These are phyloP conservation scores for Cucurbita maxima DNA, from an alignment of 306 rosid genomes.

Conservation along the genomic window DNA sequence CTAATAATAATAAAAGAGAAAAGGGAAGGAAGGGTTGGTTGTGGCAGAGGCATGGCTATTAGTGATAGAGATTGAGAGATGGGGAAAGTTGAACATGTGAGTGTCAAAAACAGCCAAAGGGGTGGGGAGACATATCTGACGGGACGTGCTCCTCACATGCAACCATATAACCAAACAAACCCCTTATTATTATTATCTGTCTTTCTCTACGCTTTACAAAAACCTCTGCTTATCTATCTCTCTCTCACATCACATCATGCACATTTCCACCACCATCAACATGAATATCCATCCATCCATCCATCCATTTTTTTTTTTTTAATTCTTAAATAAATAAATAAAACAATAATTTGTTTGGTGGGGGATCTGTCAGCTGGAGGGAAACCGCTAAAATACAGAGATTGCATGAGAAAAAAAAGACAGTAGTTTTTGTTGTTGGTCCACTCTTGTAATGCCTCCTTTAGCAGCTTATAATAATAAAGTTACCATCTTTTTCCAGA, in stretches of 20 bases:
- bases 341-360: neutral
- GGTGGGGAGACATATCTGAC: neutral
- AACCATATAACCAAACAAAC: too few relatives aligned
- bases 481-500: too few relatives aligned
- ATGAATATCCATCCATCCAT: neutral
- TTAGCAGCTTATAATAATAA: too few relatives aligned
- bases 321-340: too few relatives aligned
- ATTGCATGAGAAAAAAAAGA: constrained; percentile 21
- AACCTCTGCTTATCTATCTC: too few relatives aligned
- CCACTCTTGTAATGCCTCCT: too few relatives aligned
- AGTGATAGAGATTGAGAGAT: neutral
- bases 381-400: constrained; percentile 28
- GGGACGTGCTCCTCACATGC: neutral
- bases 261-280: neutral
- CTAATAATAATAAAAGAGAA: too few relatives aligned
- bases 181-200: too few relatives aligned
- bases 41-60: too few relatives aligned
- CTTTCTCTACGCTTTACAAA: too few relatives aligned
- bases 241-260: neutral
- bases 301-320: neutral
- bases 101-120: neutral
- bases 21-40: too few relatives aligned
- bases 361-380: constrained; percentile 44
- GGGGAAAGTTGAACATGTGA: neutral
- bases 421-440: neutral